phyloP scores from a whole-genome alignment of 176 grass and related monocot genomes.

The Oryza glaberrima region DNA sequence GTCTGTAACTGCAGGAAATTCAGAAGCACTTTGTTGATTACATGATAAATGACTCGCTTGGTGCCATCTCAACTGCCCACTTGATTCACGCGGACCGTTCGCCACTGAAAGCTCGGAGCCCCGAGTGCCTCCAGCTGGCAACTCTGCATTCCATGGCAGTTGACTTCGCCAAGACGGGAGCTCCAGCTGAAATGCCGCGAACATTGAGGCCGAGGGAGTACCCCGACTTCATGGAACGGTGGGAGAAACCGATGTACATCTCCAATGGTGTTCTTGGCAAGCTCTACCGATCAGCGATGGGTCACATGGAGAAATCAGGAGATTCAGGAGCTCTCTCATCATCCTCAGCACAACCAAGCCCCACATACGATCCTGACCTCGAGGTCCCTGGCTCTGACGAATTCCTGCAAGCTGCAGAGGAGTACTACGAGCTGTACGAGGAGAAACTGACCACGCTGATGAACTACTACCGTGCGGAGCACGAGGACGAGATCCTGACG shows the following conservation, averaged over 20 bases:
- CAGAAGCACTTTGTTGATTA: conserved; percentile 92
- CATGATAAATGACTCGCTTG: conserved; percentile 81
- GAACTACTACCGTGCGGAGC: conserved; percentile 65
- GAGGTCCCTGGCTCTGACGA: conserved; percentile 60
- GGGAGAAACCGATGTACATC: conserved; percentile 63
- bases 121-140: conserved; percentile 76
- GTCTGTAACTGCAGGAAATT: conserved; percentile 76
- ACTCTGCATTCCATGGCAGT: conserved; percentile 91
- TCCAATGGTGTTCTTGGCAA: conserved; percentile 72
- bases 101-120: conserved; percentile 72
- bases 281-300: conserved; percentile 55
- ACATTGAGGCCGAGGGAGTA: conserved; percentile 67
- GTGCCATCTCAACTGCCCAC: conserved; percentile 77
- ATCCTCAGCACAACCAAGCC: not conserved
- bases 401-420: conserved; percentile 61
- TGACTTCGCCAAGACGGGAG: conserved; percentile 87
- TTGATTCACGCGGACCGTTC: conserved; percentile 75
- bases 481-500: conserved; percentile 94
- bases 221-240: conserved; percentile 92
- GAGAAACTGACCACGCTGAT: conserved; percentile 79
- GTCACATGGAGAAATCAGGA: conserved; percentile 31
- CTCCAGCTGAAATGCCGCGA: conserved; percentile 78
- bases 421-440: conserved; percentile 56
- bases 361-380: conserved; percentile 61
- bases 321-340: conserved; percentile 14